Conservation (phyloP, 768 basidiomycete genomes). For the Leccinum disarticulatum region DNA sequence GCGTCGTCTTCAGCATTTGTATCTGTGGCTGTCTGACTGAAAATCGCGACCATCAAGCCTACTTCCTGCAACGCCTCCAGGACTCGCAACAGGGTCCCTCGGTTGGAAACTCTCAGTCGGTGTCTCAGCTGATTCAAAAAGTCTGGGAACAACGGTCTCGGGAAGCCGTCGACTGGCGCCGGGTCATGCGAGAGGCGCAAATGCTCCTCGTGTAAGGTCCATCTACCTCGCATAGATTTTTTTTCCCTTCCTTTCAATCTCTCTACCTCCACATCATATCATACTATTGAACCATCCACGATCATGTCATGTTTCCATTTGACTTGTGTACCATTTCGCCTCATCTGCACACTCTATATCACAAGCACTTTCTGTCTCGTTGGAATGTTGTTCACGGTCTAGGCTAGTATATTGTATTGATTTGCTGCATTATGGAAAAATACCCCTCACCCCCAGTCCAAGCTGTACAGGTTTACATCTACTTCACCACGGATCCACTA, state of each 20-base stretch:
- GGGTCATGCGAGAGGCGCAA: conserved; percentile 46
- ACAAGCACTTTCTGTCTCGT: conserved; percentile 4
- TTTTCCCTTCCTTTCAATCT: neutral
- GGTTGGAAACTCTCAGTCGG: conserved; percentile 66
- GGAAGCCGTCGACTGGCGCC: conserved; percentile 60
- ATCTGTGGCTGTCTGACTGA: conserved; percentile 71
- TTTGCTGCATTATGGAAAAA: conserved; percentile 20
- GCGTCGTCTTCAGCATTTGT: conserved; percentile 77
- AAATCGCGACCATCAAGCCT: conserved; percentile 39
- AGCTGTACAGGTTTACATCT: conserved; percentile 23
- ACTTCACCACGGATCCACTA: neutral
- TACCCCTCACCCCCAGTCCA: conserved; percentile 15
- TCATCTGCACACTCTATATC: conserved; percentile 12
- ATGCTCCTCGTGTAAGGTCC: conserved; percentile 58
- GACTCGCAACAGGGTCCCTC: conserved; percentile 48
- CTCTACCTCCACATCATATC: neutral
- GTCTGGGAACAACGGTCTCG: conserved; percentile 54
- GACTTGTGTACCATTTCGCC: conserved; percentile 10
- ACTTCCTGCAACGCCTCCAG: conserved; percentile 47
- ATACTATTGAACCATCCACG: conserved; percentile 4
- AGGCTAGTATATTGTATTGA: conserved; percentile 11
- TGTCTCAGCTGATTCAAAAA: conserved; percentile 49
- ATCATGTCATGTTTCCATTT: neutral
- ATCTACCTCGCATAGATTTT: neutral
- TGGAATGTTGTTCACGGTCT: conserved; percentile 23